phyloP scores from a whole-genome alignment of 2,329 filamentous ascomycete genomes.

The Xylaria sp. region DNA sequence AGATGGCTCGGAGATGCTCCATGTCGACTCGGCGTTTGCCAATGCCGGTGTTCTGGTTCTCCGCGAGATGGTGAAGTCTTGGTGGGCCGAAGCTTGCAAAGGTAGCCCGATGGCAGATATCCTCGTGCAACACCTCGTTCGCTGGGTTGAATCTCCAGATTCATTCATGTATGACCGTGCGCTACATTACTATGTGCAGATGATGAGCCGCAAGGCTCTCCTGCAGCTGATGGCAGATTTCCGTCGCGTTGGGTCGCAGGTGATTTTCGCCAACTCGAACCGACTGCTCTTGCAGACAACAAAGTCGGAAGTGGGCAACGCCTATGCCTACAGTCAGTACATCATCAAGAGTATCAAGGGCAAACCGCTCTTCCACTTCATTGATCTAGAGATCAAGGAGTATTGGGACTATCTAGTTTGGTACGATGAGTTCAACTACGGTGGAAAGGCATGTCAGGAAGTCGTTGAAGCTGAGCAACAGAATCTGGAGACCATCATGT shows the following conservation, averaged over 20 bases:
- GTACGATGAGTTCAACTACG: constrained; percentile 99
- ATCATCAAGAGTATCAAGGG: constrained; percentile 95
- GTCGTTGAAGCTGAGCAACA: constrained; percentile 70
- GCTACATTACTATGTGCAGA: constrained; percentile 94
- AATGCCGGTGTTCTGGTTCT: constrained; percentile 84
- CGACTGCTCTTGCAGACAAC: constrained; percentile 89
- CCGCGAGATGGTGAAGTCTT: constrained; percentile 96
- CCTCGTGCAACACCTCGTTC: constrained; percentile 92
- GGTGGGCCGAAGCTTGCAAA: constrained; percentile 92
- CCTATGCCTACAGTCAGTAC: constrained; percentile 94
- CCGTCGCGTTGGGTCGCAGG: constrained; percentile 85
- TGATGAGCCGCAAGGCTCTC: constrained; percentile 96
- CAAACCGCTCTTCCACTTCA: constrained; percentile 93
- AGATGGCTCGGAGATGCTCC: constrained; percentile 64
- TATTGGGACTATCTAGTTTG: constrained; percentile 99
- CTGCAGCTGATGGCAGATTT: constrained; percentile 97
- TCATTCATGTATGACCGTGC: constrained; percentile 94
- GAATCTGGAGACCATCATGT: constrained; percentile 85
- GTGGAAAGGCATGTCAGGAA: constrained; percentile 82
- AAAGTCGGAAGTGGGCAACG: constrained; percentile 93
- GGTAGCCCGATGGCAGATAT: constrained; percentile 94
- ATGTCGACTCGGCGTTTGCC: constrained; percentile 88
- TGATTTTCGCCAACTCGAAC: constrained; percentile 91
- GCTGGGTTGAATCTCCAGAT: constrained; percentile 91
- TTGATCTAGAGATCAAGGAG: constrained; percentile 94